Evolutionary conservation across 129 eudicot species (phyloP).

Genomic region (Helianthus tuberosus): DNA sequence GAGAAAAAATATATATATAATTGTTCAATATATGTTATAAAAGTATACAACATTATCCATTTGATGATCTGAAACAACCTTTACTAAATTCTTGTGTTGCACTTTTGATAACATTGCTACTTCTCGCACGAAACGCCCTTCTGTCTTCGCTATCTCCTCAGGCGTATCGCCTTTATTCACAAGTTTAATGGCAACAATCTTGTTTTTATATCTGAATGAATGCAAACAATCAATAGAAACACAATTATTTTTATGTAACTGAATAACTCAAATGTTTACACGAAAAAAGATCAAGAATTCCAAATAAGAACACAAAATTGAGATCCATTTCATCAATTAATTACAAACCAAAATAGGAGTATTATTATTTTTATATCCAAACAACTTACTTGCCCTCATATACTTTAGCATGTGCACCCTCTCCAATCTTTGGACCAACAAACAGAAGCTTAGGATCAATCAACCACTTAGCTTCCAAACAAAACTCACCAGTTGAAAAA

Average conservation of each 20-base stretch:
- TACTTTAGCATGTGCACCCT: conserved; percentile 96
- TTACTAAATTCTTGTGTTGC: conserved; percentile 86
- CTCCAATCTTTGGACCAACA: conserved; percentile 96
- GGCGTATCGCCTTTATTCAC: conserved; percentile 77
- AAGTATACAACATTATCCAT: neutral
- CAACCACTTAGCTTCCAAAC: conserved; percentile 86
- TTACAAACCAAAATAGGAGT: neutral
- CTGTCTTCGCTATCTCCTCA: conserved; percentile 76
- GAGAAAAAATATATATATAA: neutral
- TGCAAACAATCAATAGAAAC: conserved; percentile 20
- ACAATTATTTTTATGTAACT: conserved; percentile 1
- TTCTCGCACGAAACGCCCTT: conserved; percentile 77
- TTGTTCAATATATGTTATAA: neutral
- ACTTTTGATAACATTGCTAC: conserved; percentile 91
- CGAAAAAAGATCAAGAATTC: conserved; percentile 3
- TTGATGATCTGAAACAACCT: conserved; percentile 43
- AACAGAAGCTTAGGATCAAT: conserved; percentile 93
- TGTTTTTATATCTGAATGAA: conserved; percentile 72
- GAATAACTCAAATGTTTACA: neutral
- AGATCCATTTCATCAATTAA: conserved; percentile 13
- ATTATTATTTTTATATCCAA: neutral
- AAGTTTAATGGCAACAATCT: conserved; percentile 86
- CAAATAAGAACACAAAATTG: conserved; percentile 4
- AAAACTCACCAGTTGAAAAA: conserved; percentile 52
- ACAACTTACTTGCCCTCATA: conserved; percentile 95